These are phyloP conservation scores for Cystobasidium onofrii DNA, from an alignment of 768 basidiomycete species.

Conservation along the genomic window DNA sequence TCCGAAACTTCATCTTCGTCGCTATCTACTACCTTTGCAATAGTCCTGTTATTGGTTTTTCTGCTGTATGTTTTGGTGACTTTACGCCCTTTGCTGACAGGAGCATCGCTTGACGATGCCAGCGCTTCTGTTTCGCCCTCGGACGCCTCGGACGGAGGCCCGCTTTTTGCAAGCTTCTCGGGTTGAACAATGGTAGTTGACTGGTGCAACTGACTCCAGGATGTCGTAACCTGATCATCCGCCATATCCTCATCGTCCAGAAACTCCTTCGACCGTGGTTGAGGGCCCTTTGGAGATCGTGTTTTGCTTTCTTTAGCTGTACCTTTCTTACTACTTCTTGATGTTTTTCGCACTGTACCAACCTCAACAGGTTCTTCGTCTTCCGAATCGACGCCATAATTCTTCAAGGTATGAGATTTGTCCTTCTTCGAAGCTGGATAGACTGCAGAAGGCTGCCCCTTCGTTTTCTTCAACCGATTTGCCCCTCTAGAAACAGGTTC, in stretches of 20 bases:
- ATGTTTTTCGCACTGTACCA: neutral
- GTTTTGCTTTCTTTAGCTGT: neutral
- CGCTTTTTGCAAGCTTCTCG: neutral
- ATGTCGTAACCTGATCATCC: neutral
- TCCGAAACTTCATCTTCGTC: neutral
- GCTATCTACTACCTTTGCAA: neutral
- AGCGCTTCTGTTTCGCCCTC: neutral
- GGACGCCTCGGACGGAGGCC: neutral
- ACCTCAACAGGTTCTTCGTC: neutral
- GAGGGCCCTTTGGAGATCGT: neutral
- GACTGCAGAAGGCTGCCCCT: neutral
- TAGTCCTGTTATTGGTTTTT: neutral
- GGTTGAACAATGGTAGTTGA: neutral
- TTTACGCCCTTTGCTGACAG: neutral
- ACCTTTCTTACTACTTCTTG: neutral
- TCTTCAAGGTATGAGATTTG: neutral
- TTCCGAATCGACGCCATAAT: neutral
- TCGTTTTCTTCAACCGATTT: neutral
- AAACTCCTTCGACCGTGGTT: constrained; percentile 21
- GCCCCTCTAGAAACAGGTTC: neutral
- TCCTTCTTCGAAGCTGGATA: neutral
- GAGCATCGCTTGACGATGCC: neutral
- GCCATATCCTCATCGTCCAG: constrained; percentile 17
- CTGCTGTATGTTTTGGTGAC: neutral
- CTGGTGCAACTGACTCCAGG: neutral